These are phyloP conservation scores for Tylopilus plumbeoviolaceoides DNA, from an alignment of 768 basidiomycete species.

Conservation along the genomic window DNA sequence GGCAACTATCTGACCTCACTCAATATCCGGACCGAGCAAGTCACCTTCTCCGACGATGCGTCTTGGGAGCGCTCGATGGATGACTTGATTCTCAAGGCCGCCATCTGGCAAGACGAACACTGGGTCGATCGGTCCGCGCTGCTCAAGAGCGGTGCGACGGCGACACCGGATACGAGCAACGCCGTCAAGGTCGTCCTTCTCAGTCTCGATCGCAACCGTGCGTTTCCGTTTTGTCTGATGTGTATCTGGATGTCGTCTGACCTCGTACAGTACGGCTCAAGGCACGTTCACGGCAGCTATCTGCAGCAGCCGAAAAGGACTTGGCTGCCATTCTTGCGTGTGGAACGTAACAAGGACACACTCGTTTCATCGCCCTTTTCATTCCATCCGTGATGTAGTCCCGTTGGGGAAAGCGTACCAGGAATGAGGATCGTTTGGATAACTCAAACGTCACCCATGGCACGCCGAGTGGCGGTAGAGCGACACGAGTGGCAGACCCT, in stretches of 20 bases:
- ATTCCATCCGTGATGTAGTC: constrained; percentile 5
- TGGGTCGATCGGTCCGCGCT: constrained; percentile 82
- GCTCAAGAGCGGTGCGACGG: constrained; percentile 40
- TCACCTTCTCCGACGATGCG: constrained; percentile 57
- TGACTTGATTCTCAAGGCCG: constrained; percentile 89
- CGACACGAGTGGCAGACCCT: constrained; percentile 3
- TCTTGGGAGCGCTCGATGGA: constrained; percentile 81
- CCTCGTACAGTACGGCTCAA: constrained; percentile 72
- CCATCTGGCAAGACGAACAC: constrained; percentile 90
- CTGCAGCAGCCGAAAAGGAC: constrained; percentile 84
- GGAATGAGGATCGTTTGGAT: constrained; percentile 9
- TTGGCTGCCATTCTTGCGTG: constrained; percentile 62
- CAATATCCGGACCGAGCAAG: constrained; percentile 76
- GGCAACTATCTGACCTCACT: constrained; percentile 91
- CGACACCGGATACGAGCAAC: constrained; percentile 35
- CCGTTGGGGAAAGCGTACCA: constrained; percentile 2
- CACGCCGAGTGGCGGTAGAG: constrained; percentile 25
- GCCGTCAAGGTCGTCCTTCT: constrained; percentile 84
- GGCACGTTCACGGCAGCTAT: constrained; percentile 80
- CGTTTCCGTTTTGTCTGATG: constrained; percentile 30
- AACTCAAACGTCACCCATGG: constrained; percentile 17
- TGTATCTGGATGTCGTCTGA: not conserved
- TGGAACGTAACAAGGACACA: constrained; percentile 20
- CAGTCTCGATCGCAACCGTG: constrained; percentile 89
- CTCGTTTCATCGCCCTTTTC: not conserved